phyloP scores from a whole-genome alignment of 129 eudicot genomes.

The Oenanthe sinensis region DNA sequence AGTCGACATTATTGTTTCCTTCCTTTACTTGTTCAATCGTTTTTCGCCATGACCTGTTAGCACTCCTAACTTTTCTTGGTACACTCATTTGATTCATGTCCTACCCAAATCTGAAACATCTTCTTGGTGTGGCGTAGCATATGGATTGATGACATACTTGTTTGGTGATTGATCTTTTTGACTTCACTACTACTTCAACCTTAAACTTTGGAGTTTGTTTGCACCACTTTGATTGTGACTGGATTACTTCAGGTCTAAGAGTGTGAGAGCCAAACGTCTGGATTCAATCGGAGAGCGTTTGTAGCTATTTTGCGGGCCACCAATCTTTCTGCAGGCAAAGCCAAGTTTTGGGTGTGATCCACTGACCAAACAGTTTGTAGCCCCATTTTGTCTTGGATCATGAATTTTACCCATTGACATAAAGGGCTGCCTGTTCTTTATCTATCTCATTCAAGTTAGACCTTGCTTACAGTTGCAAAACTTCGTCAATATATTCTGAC shows the following conservation, averaged over 20 bases:
- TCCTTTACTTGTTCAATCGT: not conserved
- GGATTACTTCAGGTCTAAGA: not conserved
- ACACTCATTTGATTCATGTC: not conserved
- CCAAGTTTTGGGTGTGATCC: not conserved
- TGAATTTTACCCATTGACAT: not conserved
- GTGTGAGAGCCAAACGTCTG: not conserved
- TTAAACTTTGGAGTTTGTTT: not conserved
- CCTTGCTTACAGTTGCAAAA: no score
- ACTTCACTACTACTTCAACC: not conserved
- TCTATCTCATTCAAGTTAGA: no score
- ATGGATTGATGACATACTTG: not conserved
- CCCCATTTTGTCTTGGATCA: not conserved
- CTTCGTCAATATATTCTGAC: no score
- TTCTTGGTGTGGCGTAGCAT: not conserved
- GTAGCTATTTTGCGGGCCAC: not conserved
- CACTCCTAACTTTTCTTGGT: no score
- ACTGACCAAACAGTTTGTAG: not conserved
- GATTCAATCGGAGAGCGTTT: not conserved
- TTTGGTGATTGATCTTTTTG: not conserved
- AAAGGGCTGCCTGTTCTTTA: not conserved
- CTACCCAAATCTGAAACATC: not conserved
- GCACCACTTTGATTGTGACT: not conserved
- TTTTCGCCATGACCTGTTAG: not conserved
- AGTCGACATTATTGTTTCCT: not conserved
- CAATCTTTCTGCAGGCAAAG: not conserved